These are phyloP conservation scores for Hericium rajendrae DNA, from an alignment of 768 basidiomycete genomes.

Conservation along the genomic window DNA sequence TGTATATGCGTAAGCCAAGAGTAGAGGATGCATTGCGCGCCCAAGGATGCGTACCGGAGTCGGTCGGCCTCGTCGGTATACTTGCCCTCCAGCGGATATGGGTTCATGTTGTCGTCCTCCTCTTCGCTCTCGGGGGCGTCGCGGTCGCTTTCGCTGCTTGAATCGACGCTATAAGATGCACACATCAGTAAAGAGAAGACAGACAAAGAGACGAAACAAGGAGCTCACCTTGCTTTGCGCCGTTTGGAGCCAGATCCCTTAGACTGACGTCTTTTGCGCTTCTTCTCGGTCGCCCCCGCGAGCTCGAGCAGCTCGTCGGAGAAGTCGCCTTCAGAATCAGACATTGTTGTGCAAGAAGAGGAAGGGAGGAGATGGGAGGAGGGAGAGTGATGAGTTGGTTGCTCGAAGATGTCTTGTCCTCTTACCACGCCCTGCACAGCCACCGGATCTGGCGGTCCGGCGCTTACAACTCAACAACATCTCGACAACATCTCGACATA, in stretches of 20 bases:
- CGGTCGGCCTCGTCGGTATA: conserved; percentile 81
- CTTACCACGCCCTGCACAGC: not conserved
- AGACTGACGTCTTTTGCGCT: conserved; percentile 49
- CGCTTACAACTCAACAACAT: too few relatives aligned
- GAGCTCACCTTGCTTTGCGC: conserved; percentile 62
- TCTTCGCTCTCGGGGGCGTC: conserved; percentile 55
- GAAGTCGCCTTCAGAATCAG: conserved; percentile 42
- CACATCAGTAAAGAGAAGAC: not conserved
- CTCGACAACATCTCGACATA: too few relatives aligned
- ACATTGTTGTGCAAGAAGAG: conserved; percentile 24
- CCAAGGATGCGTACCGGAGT: conserved; percentile 42
- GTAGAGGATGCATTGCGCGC: conserved; percentile 12
- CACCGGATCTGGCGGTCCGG: not conserved
- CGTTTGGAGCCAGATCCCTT: conserved; percentile 42
- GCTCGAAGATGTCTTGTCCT: not conserved
- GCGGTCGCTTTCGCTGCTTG: conserved; percentile 39
- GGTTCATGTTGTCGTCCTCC: conserved; percentile 44
- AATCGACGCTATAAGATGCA: conserved; percentile 13
- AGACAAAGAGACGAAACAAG: conserved; percentile 3
- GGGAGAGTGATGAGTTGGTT: not conserved
- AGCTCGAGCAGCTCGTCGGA: conserved; percentile 75
- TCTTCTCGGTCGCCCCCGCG: conserved; percentile 59
- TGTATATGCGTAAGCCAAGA: conserved; percentile 7
- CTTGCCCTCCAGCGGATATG: conserved; percentile 87
- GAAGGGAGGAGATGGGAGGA: conserved; percentile 9